Percentiles rank a stretch among this genome's conserved stretches.
phyloP scores from a whole-genome alignment of 352 stramenopile genomes.

The Globisporangium radiosum region DNA sequence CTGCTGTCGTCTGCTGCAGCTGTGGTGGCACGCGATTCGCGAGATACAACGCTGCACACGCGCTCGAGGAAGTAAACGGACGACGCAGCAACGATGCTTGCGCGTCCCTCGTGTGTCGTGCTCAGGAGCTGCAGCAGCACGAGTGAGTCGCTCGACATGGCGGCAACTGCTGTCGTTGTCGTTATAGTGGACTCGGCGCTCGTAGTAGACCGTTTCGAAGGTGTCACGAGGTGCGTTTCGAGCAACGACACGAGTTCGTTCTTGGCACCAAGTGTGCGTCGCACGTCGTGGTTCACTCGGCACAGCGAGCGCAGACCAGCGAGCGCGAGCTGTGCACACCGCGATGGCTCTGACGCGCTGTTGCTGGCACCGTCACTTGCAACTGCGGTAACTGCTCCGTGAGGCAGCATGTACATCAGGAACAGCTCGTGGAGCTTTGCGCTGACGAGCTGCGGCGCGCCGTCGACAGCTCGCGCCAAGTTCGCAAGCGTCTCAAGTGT shows the following conservation, averaged over 20 bases:
- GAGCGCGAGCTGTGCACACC: constrained; percentile 19
- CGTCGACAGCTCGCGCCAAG: constrained; percentile 19
- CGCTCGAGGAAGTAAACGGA: constrained; percentile 16
- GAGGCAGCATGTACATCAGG: constrained; percentile 24
- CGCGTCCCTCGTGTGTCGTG: constrained; percentile 17
- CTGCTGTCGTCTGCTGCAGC: neutral
- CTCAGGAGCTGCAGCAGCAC: constrained; percentile 22
- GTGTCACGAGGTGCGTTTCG: neutral
- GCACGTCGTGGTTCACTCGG: constrained; percentile 24
- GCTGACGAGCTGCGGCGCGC: constrained; percentile 20
- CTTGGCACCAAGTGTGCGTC: constrained; percentile 20
- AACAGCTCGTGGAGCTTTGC: constrained; percentile 48
- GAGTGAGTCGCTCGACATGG: neutral
- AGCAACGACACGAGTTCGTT: constrained; percentile 11
- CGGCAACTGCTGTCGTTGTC: neutral
- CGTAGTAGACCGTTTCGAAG: no score
- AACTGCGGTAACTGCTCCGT: neutral
- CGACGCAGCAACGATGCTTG: constrained; percentile 15
- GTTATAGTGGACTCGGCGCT: neutral
- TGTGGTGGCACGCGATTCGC: neutral
- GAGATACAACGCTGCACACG: constrained; percentile 15
- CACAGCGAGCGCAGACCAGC: constrained; percentile 32
- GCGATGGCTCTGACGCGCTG: neutral
- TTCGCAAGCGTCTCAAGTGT: constrained; percentile 51
- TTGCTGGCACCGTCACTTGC: neutral